phyloP scores from a whole-genome alignment of 2,329 filamentous ascomycete genomes.

The Alternaria arborescens region DNA sequence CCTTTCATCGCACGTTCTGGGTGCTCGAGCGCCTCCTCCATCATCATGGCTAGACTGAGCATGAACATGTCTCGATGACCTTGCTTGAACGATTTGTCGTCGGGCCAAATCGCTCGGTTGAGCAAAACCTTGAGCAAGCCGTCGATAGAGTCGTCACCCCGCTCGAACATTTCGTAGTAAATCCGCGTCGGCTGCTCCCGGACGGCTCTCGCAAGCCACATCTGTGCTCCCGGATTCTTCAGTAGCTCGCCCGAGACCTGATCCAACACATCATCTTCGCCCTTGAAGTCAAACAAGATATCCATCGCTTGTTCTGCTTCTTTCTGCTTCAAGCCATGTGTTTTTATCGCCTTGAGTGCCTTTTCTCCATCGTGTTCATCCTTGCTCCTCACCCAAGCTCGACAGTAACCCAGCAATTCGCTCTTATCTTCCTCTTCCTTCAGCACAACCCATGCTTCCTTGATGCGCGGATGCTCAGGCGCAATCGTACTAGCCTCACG shows the following conservation, averaged over 20 bases:
- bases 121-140: constrained; percentile 54
- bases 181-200: constrained; percentile 51
- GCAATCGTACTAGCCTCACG: constrained; percentile 56
- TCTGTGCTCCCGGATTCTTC: constrained; percentile 49
- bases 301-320: constrained; percentile 53
- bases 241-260: constrained; percentile 52
- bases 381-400: constrained; percentile 45
- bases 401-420: constrained; percentile 46
- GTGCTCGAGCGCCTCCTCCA: constrained; percentile 85
- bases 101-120: constrained; percentile 53
- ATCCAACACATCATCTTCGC: constrained; percentile 54
- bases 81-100: constrained; percentile 55
- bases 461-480: constrained; percentile 52
- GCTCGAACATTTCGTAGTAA: constrained; percentile 56
- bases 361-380: constrained; percentile 54
- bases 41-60: constrained; percentile 84
- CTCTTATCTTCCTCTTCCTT: constrained; percentile 50
- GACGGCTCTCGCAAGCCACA: constrained; percentile 51
- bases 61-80: constrained; percentile 69
- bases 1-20: constrained; percentile 68
- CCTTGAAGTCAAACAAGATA: constrained; percentile 53
- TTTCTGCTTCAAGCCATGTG: constrained; percentile 45
- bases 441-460: constrained; percentile 52
- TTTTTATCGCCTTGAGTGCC: constrained; percentile 42
- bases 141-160: constrained; percentile 57